A percentile compares a stretch with the other conserved stretches of the same genome.
Evolutionary conservation across 2,329 filamentous ascomycete species (phyloP).

Genomic region (Hypoxylon sp.): DNA sequence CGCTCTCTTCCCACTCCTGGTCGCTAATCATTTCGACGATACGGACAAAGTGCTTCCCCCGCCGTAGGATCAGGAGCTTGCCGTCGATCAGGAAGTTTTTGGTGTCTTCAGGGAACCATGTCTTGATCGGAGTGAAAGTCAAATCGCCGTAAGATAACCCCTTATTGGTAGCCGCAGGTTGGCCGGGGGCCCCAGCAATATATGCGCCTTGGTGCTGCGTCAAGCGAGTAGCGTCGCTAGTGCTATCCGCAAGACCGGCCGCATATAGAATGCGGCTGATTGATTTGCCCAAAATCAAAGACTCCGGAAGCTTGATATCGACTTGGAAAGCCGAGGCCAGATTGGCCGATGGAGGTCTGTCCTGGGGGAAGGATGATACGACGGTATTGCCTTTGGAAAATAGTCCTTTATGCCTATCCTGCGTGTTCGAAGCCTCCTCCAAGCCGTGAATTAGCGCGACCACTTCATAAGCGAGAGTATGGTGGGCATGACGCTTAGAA

Average conservation of each 20-base stretch:
- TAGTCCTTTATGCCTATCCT: conserved; percentile 66
- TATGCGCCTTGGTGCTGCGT: conserved; percentile 71
- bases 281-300: conserved; percentile 67
- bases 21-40: conserved; percentile 73
- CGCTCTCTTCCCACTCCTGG: conserved; percentile 65
- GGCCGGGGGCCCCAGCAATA: conserved; percentile 67
- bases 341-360: conserved; percentile 55
- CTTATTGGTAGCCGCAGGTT: conserved; percentile 48
- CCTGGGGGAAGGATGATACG: conserved; percentile 43
- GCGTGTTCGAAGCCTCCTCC: conserved; percentile 73
- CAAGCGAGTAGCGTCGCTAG: conserved; percentile 71
- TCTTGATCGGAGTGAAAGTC: conserved; percentile 73
- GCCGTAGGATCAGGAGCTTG: conserved; percentile 71
- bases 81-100: conserved; percentile 72
- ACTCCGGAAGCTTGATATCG: conserved; percentile 72
- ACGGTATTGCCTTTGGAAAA: conserved; percentile 57
- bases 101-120: conserved; percentile 71
- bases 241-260: conserved; percentile 70
- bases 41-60: conserved; percentile 74
- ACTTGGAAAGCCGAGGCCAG: conserved; percentile 63
- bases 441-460: conserved; percentile 83
- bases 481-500: conserved; percentile 82
- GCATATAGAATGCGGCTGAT: conserved; percentile 73
- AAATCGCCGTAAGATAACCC: conserved; percentile 65
- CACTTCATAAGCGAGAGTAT: conserved; percentile 85